phyloP scores from a whole-genome alignment of 768 basidiomycete species.

The Megacollybia marginata region DNA sequence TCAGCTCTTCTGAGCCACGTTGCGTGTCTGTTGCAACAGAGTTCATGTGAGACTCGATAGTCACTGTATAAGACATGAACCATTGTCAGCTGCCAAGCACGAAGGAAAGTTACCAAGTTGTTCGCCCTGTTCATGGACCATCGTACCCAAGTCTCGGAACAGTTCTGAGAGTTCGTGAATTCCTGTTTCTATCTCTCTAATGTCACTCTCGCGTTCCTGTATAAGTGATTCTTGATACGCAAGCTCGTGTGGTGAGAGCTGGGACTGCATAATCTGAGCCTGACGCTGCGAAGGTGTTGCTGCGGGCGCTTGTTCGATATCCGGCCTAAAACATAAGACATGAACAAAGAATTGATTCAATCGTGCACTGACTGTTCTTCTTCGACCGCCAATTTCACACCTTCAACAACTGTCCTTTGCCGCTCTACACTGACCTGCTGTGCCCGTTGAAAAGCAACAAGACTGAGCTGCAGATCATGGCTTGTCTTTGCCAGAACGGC shows the following conservation, averaged over 20 bases:
- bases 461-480: constrained; percentile 83
- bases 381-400: constrained; percentile 78
- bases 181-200: constrained; percentile 92
- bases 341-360: neutral
- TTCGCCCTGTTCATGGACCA: constrained; percentile 89
- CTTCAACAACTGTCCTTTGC: constrained; percentile 84
- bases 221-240: constrained; percentile 95
- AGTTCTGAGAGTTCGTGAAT: constrained; percentile 96
- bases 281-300: constrained; percentile 56
- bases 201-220: constrained; percentile 89
- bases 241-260: constrained; percentile 85
- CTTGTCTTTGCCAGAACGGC: constrained; percentile 86
- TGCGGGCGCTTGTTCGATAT: constrained; percentile 23
- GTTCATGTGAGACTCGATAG: constrained; percentile 90
- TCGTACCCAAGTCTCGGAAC: constrained; percentile 90
- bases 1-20: constrained; percentile 80
- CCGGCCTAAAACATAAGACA: constrained; percentile 4
- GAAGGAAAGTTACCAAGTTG: constrained; percentile 65
- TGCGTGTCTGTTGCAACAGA: constrained; percentile 78
- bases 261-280: constrained; percentile 60
- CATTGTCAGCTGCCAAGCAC: neutral
- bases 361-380: constrained; percentile 34
- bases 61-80: constrained; percentile 47
- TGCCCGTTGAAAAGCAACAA: constrained; percentile 87
- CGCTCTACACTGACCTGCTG: constrained; percentile 86